phyloP scores from a whole-genome alignment of 768 basidiomycete species.

The Naganishia vishniacii region DNA sequence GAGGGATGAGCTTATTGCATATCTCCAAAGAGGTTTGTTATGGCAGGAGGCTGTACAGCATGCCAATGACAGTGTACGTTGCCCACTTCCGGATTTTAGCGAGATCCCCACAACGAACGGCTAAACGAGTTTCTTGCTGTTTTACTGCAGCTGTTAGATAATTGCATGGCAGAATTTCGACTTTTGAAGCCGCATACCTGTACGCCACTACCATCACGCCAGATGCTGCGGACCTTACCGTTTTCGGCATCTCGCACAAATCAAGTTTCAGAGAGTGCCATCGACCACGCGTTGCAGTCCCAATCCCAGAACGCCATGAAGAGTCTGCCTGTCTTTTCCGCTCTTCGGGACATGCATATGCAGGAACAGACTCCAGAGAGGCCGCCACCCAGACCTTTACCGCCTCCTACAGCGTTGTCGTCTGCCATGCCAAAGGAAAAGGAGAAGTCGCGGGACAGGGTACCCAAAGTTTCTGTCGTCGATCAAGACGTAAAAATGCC shows the following conservation, averaged over 20 bases:
- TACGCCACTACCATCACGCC: constrained; percentile 17
- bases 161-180: constrained; percentile 8
- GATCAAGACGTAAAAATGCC: neutral
- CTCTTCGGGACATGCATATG: constrained; percentile 17
- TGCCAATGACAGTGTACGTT: constrained; percentile 30
- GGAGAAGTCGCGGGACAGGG: neutral
- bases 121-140: too few relatives aligned
- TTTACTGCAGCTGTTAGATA: constrained; percentile 5
- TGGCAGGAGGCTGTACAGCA: constrained; percentile 45
- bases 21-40: constrained; percentile 42
- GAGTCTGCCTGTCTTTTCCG: constrained; percentile 9
- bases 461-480: neutral
- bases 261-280: neutral
- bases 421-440: neutral
- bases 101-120: too few relatives aligned
- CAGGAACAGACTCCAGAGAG: constrained; percentile 6
- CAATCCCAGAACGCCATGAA: constrained; percentile 15
- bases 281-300: neutral
- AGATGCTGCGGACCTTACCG: neutral
- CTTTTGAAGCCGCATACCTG: constrained; percentile 17
- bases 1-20: constrained; percentile 41
- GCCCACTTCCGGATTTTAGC: too few relatives aligned
- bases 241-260: constrained; percentile 1
- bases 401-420: neutral
- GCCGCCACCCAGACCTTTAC: neutral